Evolutionary conservation across 192 early-diverging fungal genomes (phyloP), one percentile per base, ranked within the genome.

Genomic region (Coemansia reversa): DNA sequence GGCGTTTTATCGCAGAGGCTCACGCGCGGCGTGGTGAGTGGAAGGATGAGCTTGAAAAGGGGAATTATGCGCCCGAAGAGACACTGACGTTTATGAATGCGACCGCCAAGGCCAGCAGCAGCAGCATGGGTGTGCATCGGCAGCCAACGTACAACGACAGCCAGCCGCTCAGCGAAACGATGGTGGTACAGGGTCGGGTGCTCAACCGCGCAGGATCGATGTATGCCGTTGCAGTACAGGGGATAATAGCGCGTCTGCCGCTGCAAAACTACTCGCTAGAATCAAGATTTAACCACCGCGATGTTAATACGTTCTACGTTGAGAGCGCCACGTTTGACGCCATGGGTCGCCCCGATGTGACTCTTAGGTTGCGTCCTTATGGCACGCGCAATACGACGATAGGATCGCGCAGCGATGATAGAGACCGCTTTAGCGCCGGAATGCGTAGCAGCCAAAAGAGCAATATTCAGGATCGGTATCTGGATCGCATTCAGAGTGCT

Each of bases 201-300:
- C 67, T 92, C 14, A 86, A 86, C 61, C 58, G 52, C 18, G 62
- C 67, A 12, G 65, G 55, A 12, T 63, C 69, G 18, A 66, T 69
- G 23, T 87, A 82, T 50, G 74, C 85, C 29, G 84, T 89, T 30
- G 91, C 88, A 24, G 81, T 92, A 47, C 81, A 80, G 33, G 91
- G 91, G 30, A 78, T 90, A 12, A 72, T 88, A 20, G 88, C 85
- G 12, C 51, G 53, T 7, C 63, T 91, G 39, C 81, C 80, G 8
- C 33, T 63, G 12, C 66, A 65, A 20, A 63, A 20, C 50, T 54
- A 81, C 35, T 58, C 57, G 5, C 51, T 75, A 25, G 72, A 74
- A 18, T 22, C 55, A 4, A 57, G 63, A 48, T 76, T 69, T 72
- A 76, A 58, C 59, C 79, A 62, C 56, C 73, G 81, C 73, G 66